Percentiles rank a stretch among this genome's conserved stretches.
phyloP scores from a whole-genome alignment of 768 basidiomycete species.

The Hygrocybe punicea region DNA sequence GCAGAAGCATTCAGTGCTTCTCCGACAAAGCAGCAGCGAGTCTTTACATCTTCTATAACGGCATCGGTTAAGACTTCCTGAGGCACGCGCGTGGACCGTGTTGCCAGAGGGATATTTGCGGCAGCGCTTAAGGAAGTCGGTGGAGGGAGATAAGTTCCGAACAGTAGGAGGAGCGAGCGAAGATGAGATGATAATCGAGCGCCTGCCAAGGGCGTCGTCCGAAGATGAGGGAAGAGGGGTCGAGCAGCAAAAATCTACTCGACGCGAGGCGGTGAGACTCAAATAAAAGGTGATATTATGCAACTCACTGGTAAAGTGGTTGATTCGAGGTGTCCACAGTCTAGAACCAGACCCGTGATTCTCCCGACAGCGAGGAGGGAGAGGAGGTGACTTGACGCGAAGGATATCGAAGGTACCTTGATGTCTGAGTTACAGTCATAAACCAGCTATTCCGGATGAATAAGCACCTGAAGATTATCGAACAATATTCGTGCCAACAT shows the following conservation, averaged over 20 bases:
- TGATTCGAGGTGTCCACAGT: constrained; percentile 90
- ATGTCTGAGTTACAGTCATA: background rate
- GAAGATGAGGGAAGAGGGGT: constrained; percentile 78
- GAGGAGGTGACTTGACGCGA: constrained; percentile 84
- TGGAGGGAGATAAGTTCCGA: constrained; percentile 82
- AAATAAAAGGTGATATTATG: background rate
- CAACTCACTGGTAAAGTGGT: constrained; percentile 78
- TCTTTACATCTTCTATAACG: constrained; percentile 88
- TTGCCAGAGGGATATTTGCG: constrained; percentile 58
- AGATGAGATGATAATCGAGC: constrained; percentile 74
- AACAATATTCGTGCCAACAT: constrained; percentile 83
- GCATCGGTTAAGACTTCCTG: constrained; percentile 73
- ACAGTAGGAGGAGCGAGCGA: constrained; percentile 74
- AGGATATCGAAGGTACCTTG: constrained; percentile 92
- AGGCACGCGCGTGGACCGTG: constrained; percentile 66
- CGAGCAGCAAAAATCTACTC: constrained; percentile 85
- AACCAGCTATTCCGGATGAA: background rate
- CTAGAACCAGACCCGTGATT: constrained; percentile 90
- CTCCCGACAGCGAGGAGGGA: constrained; percentile 82
- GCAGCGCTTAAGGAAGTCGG: constrained; percentile 66
- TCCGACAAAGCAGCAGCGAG: constrained; percentile 86
- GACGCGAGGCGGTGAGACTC: background rate
- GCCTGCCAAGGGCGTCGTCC: constrained; percentile 88
- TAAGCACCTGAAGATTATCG: constrained; percentile 75
- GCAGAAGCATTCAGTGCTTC: constrained; percentile 45